Percentiles rank a stretch among this genome's conserved stretches.
Evolutionary conservation across 257 asterid genomes (phyloP).

Genomic region (Solanum arcanum): DNA sequence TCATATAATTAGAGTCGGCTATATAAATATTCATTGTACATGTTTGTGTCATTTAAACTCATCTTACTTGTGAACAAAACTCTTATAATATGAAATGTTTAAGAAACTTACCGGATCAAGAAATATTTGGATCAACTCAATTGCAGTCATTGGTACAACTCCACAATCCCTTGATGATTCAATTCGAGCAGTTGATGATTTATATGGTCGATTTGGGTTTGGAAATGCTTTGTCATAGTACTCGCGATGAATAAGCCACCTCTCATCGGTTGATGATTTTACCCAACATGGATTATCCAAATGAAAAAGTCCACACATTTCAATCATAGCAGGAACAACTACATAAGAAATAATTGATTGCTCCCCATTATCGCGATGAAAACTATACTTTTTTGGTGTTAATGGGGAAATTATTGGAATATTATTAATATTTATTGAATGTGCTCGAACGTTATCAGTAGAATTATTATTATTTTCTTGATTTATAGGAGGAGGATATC

Average conservation of each 20-base stretch:
- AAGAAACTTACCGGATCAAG: conserved; percentile 30
- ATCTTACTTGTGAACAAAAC: neutral
- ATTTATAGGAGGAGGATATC: neutral
- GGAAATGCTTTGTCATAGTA: conserved; percentile 42
- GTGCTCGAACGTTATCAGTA: neutral
- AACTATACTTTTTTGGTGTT: neutral
- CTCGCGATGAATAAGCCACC: conserved; percentile 27
- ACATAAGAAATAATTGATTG: conserved; percentile 22
- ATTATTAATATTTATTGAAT: neutral
- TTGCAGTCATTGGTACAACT: conserved; percentile 39
- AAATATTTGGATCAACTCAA: conserved; percentile 40
- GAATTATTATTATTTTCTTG: neutral
- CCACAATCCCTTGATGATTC: conserved; percentile 61
- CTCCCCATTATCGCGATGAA: conserved; percentile 10
- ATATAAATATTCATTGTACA: neutral
- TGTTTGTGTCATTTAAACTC: neutral
- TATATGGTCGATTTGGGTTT: conserved; percentile 16
- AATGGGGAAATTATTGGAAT: neutral
- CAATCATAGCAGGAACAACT: conserved; percentile 37
- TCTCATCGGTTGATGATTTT: conserved; percentile 27
- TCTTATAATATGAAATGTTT: neutral
- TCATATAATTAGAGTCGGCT: neutral
- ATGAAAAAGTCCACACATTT: conserved; percentile 37
- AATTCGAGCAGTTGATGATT: conserved; percentile 20
- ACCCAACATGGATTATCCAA: conserved; percentile 54